phyloP scores from a whole-genome alignment of 805 yeast genomes.

The Jamesozyma rosinii region DNA sequence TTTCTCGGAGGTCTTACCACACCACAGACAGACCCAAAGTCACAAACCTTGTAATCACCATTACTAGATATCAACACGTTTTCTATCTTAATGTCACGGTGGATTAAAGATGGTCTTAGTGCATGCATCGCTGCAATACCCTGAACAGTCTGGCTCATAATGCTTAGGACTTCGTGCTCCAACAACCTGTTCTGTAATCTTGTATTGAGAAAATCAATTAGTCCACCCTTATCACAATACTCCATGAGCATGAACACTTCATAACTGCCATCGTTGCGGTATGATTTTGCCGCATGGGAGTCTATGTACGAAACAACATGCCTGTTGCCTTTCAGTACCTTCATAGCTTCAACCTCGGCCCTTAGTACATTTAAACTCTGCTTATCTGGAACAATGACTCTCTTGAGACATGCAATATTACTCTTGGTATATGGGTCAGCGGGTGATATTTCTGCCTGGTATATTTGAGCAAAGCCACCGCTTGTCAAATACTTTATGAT shows the following conservation, averaged over 20 bases:
- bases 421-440: conserved; percentile 44
- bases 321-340: conserved; percentile 65
- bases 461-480: conserved; percentile 96
- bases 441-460: conserved; percentile 64
- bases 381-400: conserved; percentile 91
- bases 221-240: conserved; percentile 65
- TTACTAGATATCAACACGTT: conserved; percentile 57
- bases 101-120: conserved; percentile 59
- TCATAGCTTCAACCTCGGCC: conserved; percentile 97
- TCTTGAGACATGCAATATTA: conserved; percentile 69
- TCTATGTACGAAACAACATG: conserved; percentile 87
- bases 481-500: conserved; percentile 68
- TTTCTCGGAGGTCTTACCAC: conserved; percentile 55
- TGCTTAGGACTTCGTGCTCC: conserved; percentile 58
- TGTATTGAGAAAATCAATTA: conserved; percentile 73
- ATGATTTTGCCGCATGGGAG: conserved; percentile 81
- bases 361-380: conserved; percentile 69
- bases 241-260: conserved; percentile 79
- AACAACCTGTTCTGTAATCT: conserved; percentile 55
- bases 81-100: conserved; percentile 76
- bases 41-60: conserved; percentile 61
- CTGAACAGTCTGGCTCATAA: conserved; percentile 60
- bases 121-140: conserved; percentile 76
- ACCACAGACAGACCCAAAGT: conserved; percentile 72
- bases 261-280: conserved; percentile 44